Base-by-base conservation (phyloP, 768 basidiomycete species). In the Tylopilus rubrobrunneus region DNA sequence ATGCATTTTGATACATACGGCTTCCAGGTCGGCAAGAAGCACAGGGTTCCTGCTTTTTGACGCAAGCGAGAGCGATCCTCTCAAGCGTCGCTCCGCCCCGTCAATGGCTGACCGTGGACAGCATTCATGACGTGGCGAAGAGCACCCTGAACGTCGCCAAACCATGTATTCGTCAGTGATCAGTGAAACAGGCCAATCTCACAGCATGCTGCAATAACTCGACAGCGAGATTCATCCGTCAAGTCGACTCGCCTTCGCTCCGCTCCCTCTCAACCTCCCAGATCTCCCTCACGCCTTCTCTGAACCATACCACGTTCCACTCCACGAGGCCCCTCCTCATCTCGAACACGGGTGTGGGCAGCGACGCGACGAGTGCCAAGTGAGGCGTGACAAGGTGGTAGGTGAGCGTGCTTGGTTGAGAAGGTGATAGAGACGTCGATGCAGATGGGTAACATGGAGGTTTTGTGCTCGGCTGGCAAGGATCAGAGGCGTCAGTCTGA, bases 251-350 rank as follows among this genome's bases (percentile, higher is more conserved):
- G 8, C 65, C 67, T 45, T 60, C 60, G 40, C 63, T 63, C 39
- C 67, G 57, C 62, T 89, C 85, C 56, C 74, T 78, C 65, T 92
- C 90, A 9, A 90, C 81, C 47, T 84, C 80, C 60, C 85, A 86
- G 40, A 94, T 90, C 70, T 91, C 88, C 67, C 87, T 82, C 46
- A 91, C 80, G 0, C 92, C 92, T 67, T 85, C 86, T 61, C 92
- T 71, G 66, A 94, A 88, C 69, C 85, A 91, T 36, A 90, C 85
- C 3, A 93, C 86, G 62, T 94, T 94, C 71, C 87, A 92, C 65
- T 94, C 92, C 29, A 94, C 75, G 44, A 92, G 73, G 21, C 88
- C 89, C 17, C 88, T 76, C 51, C 86, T 78, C 56, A 80, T 77
- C 49, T 91, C 86, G 59, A 81, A 91, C 45, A 89, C 83, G 31